Evolutionary conservation across 2,329 filamentous ascomycete genomes (phyloP), one percentile per base, ranked within the genome.

Genomic region (Cryphonectria parasitica): DNA sequence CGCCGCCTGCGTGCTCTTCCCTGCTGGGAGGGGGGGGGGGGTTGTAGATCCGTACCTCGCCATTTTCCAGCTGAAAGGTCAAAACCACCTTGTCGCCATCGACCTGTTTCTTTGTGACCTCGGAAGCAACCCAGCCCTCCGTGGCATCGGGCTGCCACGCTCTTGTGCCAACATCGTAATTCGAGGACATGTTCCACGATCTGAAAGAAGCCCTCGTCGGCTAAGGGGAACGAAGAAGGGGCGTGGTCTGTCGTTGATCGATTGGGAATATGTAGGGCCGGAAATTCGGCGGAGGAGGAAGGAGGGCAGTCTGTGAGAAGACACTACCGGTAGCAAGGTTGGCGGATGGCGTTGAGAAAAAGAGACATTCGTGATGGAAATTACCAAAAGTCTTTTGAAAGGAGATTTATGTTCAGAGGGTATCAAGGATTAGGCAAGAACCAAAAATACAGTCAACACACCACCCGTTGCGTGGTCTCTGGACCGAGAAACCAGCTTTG

Each of bases 111-210:
- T 92, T 91, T 80, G 92, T 87, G 77, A 99, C 92, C 87, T 98
- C 95, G 63, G 96, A 98, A 80, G 95, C 92, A 81, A 99, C 90
- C 95, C 96, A 99, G 84, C 96, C 96, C 83, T 99, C 95, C 73
- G 93, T 93, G 81, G 89, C 85, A 86, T 99, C 96, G 77, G 96
- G 95, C 88, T 98, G 96, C 96, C 96, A 99, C 80, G 95, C 96
- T 89, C 94, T 91, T 78, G 95, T 98, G 80, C 95, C 96, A 79
- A 98, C 90, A 87, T 98, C 95, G 85, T 97, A 98, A 80, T 89
- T 93, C 83, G 97, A 92, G 85, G 94, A 93, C 95, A 97, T 97
- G 83, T 70, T 73, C 65, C 39, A 66, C 63, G 69, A 54, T 69
- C 25, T 71, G 64, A n/a, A 62, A 66, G 60, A 67, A 54, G 64